phyloP scores from a whole-genome alignment of 805 yeast genomes.

The Metschnikowia matae region DNA sequence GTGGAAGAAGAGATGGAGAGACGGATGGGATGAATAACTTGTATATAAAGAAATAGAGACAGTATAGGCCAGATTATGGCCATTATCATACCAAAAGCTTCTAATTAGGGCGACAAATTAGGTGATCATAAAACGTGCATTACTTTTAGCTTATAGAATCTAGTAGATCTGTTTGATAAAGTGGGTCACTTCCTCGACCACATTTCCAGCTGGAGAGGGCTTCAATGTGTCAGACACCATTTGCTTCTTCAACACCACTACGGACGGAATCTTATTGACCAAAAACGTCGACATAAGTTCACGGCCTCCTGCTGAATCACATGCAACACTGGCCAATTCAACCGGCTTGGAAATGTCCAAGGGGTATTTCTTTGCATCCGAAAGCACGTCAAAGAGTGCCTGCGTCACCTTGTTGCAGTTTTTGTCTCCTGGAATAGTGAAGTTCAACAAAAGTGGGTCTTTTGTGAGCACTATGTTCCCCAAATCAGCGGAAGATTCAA shows the following conservation, averaged over 20 bases:
- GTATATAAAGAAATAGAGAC: background rate
- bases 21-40: conserved; percentile 71
- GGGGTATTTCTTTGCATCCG: conserved; percentile 22
- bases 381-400: conserved; percentile 44
- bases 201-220: conserved; percentile 18
- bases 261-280: conserved; percentile 56
- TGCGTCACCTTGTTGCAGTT: conserved; percentile 60
- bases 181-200: conserved; percentile 28
- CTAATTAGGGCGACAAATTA: no score
- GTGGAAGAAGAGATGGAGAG: conserved; percentile 94
- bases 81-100: no score
- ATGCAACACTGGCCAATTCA: conserved; percentile 66
- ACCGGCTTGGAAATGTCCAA: conserved; percentile 40
- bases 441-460: conserved; percentile 65
- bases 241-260: conserved; percentile 65
- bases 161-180: conserved; percentile 27
- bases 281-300: conserved; percentile 55
- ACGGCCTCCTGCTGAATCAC: conserved; percentile 60
- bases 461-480: conserved; percentile 49
- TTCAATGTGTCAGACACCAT: conserved; percentile 41
- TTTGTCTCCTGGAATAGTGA: conserved; percentile 64
- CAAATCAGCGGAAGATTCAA: conserved; percentile 57
- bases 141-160: background rate
- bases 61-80: background rate
- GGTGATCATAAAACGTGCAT: background rate